Evolutionary conservation across 2,329 filamentous ascomycete genomes (phyloP).

Genomic region (Passalora sequoiae): DNA sequence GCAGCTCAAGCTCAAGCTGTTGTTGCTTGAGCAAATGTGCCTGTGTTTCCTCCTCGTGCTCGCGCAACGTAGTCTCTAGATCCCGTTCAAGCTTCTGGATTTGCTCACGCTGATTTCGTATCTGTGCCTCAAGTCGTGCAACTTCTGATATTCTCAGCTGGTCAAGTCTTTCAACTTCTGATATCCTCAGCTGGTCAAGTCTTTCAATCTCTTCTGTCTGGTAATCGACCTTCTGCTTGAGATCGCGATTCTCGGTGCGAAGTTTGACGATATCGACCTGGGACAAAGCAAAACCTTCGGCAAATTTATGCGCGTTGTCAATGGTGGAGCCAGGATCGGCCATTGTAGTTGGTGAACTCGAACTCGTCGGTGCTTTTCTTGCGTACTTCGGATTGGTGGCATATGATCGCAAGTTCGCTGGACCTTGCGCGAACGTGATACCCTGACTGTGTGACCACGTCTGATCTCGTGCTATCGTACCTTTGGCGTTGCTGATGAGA

Average conservation of each 20-base stretch:
- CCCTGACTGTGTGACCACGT: constrained; percentile 4
- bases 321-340: neutral
- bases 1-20: neutral
- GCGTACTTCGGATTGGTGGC: neutral
- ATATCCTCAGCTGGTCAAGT: neutral
- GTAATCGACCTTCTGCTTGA: neutral
- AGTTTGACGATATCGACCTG: neutral
- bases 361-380: neutral
- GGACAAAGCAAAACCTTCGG: neutral
- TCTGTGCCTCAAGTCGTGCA: too few relatives aligned
- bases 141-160: too few relatives aligned
- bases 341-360: neutral
- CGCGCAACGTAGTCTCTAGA: too few relatives aligned
- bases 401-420: neutral
- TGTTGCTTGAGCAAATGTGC: too few relatives aligned
- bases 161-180: too few relatives aligned
- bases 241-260: neutral
- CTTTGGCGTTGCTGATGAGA: constrained; percentile 15
- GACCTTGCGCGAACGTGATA: neutral
- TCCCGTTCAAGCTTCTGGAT: too few relatives aligned
- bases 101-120: too few relatives aligned
- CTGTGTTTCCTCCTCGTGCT: too few relatives aligned
- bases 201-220: neutral
- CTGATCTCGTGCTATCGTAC: constrained; percentile 1
- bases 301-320: neutral